Evolutionary conservation across 257 asterid genomes (phyloP).

Genomic region (Capsicum baccatum): DNA sequence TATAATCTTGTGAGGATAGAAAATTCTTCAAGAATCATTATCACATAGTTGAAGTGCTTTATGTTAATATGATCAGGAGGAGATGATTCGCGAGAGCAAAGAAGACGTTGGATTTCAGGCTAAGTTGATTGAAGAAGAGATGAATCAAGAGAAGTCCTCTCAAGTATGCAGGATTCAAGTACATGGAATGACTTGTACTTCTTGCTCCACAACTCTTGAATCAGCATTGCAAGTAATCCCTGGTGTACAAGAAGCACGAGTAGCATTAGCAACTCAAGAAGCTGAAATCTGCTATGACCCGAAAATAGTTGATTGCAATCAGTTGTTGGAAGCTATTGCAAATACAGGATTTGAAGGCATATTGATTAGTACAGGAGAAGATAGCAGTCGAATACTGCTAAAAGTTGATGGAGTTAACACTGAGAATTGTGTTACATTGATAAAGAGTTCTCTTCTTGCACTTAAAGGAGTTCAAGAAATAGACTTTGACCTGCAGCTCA

Average conservation of each 20-base stretch:
- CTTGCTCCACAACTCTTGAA: conserved; percentile 63
- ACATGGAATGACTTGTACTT: conserved; percentile 57
- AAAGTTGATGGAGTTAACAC: conserved; percentile 46
- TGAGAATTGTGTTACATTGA: conserved; percentile 38
- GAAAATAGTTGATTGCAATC: conserved; percentile 36
- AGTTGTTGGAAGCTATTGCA: conserved; percentile 45
- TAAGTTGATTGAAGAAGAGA: conserved; percentile 42
- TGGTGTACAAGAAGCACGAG: conserved; percentile 59
- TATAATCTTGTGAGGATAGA: conserved; percentile 2
- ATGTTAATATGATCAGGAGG: conserved; percentile 45
- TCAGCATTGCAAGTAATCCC: conserved; percentile 47
- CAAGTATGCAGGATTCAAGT: conserved; percentile 53
- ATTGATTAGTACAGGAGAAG: conserved; percentile 50
- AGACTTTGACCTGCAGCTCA: conserved; percentile 35
- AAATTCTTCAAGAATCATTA: neutral
- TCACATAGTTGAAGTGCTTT: conserved; percentile 22
- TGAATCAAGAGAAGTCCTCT: conserved; percentile 31
- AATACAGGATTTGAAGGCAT: conserved; percentile 58
- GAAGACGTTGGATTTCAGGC: conserved; percentile 72
- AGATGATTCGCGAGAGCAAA: conserved; percentile 52
- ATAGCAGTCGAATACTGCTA: conserved; percentile 44
- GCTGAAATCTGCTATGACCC: conserved; percentile 59
- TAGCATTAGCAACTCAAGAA: conserved; percentile 47
- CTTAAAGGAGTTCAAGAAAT: conserved; percentile 54
- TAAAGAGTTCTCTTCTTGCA: conserved; percentile 45